Evolutionary conservation across 2,329 filamentous ascomycete species (phyloP), one percentile per base, ranked within the genome.

Genomic region (Clonostachys solani): DNA sequence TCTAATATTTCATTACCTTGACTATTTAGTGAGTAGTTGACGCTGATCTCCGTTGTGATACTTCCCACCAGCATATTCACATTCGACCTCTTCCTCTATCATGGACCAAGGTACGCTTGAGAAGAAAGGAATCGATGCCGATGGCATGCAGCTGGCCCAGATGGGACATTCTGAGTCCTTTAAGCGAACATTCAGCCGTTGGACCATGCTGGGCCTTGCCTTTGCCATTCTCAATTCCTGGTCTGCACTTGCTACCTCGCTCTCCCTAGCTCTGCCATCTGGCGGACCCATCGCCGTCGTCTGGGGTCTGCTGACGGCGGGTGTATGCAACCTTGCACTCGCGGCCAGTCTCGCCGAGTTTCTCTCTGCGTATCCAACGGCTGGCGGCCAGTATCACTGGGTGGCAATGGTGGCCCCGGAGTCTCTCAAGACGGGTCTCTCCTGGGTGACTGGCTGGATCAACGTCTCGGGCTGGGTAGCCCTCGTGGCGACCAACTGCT

Each of bases 231-330:
- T 76, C 51, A 75, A 75, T 62, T 72, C 67, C 47, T 75, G 73
- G 72, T 75, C 73, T 0, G 73, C 73, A 6, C 63, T 76, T 42
- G 68, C 72, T 8, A 69, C 73, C 4, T 74, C 71, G 12, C 67
- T 77, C 47, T 64, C 61, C 13, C 60, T 75, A 12, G 72, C 72
- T 17, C 69, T 92, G 33, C 84, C 87, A 1, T 86, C 81, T 13
- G 88, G 88, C 40, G 88, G 88, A 0, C 78, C 83, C 17, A 81
- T 78, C 8, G 78, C 83, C 49, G 84, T 91, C 38, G 77, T 92
- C 49, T 92, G 87, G 87, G 87, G 87, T 4, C 65, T 86, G 35
- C 48, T 66, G 5, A 75, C 78, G 10, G 79, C 80, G 16, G 81
- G 84, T 44, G 55, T 88, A 42, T 89, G 85, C 68, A 89, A 89